These are phyloP conservation scores for Leccinellum luteum DNA, from an alignment of 768 basidiomycete species.

Conservation along the genomic window DNA sequence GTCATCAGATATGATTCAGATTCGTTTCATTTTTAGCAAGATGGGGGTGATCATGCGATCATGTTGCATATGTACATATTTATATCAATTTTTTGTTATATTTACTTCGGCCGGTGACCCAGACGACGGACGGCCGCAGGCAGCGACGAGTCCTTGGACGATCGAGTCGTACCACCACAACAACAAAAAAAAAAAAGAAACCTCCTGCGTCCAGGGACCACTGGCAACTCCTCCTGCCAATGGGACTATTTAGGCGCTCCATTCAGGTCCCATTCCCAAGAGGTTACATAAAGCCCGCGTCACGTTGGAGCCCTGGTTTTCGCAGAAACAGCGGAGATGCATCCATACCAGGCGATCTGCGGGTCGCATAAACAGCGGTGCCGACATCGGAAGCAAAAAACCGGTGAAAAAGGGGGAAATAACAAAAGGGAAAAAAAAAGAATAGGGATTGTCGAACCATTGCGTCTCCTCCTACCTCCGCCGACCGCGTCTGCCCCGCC, in stretches of 20 bases:
- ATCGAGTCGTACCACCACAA: background rate
- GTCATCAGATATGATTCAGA: background rate
- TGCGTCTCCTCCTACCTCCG: background rate
- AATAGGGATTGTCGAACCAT: background rate
- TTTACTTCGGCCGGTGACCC: background rate
- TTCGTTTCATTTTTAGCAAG: background rate
- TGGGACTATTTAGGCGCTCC: background rate
- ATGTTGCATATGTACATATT: background rate
- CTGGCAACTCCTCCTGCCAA: too few species aligned
- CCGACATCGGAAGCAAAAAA: slow-evolving; percentile 9
- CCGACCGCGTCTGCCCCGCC: background rate
- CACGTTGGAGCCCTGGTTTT: background rate
- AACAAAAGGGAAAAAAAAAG: background rate
- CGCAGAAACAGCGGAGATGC: background rate
- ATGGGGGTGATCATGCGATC: background rate
- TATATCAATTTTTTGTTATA: background rate
- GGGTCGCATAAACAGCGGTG: slow-evolving; percentile 19
- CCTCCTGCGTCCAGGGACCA: too few species aligned
- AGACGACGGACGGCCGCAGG: too few species aligned
- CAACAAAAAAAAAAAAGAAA: too few species aligned
- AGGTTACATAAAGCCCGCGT: background rate
- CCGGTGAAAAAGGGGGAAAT: background rate
- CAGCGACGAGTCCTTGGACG: too few species aligned
- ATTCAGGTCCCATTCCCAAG: background rate
- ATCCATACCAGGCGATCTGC: background rate